Percentiles rank a stretch among this genome's conserved stretches.
These are phyloP conservation scores for Tetracentron sinense DNA, from an alignment of 164 flowering plant species.

Conservation along the genomic window DNA sequence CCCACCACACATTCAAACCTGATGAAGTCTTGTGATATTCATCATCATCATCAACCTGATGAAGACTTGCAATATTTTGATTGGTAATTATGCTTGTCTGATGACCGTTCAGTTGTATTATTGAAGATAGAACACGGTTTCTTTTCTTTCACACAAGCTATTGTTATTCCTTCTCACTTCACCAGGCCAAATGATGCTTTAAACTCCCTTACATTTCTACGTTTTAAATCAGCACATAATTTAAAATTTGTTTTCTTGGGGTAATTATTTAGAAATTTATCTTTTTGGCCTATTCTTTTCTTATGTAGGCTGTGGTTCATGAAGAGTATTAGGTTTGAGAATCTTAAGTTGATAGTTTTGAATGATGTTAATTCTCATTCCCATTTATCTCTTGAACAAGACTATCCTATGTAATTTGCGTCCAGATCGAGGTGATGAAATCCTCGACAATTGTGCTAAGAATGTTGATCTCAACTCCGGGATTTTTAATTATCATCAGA, in stretches of 20 bases:
- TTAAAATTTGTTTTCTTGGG: too few relatives aligned
- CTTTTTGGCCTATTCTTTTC: too few relatives aligned
- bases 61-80: background rate
- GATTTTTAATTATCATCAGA: slow-evolving; percentile 26
- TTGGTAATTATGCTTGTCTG: background rate
- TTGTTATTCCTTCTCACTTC: too few relatives aligned
- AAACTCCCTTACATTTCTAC: too few relatives aligned
- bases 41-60: background rate
- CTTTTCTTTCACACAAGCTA: too few relatives aligned
- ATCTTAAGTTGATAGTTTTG: background rate
- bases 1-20: background rate
- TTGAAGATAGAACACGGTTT: too few relatives aligned
- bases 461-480: slow-evolving; percentile 61
- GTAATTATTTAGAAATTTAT: too few relatives aligned
- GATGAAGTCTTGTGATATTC: background rate
- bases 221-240: too few relatives aligned
- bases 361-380: background rate
- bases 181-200: too few relatives aligned
- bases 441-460: slow-evolving; percentile 68
- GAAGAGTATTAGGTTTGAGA: slow-evolving; percentile 1
- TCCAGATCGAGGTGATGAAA: slow-evolving; percentile 57
- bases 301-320: background rate
- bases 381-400: background rate
- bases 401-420: slow-evolving; percentile 13
- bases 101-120: background rate